phyloP scores from a whole-genome alignment of 345 rosid species.

The Noccaea bulbosa region DNA sequence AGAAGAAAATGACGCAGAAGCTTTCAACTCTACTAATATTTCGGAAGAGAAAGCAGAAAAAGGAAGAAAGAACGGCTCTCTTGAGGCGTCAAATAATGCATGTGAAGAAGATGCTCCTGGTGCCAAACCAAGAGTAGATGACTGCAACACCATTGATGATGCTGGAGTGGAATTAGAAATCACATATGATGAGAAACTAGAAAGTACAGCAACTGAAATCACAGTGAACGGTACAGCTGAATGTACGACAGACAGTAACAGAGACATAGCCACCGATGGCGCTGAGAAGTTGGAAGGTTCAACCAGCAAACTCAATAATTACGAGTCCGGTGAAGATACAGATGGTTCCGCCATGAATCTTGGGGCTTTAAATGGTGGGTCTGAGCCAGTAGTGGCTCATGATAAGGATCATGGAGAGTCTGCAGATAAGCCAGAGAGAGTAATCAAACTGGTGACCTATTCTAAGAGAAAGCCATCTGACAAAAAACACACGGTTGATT shows the following conservation, averaged over 20 bases:
- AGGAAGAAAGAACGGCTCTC: slow-evolving; percentile 22
- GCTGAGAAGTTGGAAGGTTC: slow-evolving; percentile 21
- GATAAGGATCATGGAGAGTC: slow-evolving; percentile 25
- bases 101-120: slow-evolving; percentile 14
- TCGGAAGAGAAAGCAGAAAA: slow-evolving; percentile 31
- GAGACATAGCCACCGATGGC: slow-evolving; percentile 18
- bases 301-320: slow-evolving; percentile 11
- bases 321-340: slow-evolving; percentile 26
- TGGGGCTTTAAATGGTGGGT: slow-evolving; percentile 25
- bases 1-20: slow-evolving; percentile 28
- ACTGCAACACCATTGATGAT: slow-evolving; percentile 22
- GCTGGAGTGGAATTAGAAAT: slow-evolving; percentile 34
- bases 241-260: not conserved
- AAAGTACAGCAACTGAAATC: slow-evolving; percentile 13
- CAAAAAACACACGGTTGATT: slow-evolving; percentile 27
- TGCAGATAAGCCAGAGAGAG: slow-evolving; percentile 38
- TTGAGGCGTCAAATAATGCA: slow-evolving; percentile 19
- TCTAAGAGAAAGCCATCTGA: slow-evolving; percentile 41
- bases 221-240: slow-evolving; percentile 11
- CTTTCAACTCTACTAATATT: slow-evolving; percentile 6
- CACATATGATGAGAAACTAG: slow-evolving; percentile 39
- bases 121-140: slow-evolving; percentile 24
- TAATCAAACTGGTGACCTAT: slow-evolving; percentile 44
- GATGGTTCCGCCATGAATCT: slow-evolving; percentile 11
- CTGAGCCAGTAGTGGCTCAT: slow-evolving; percentile 28